Evolutionary conservation across 176 grass and related monocot species (phyloP).

Genomic region (Urochloa ruziziensis): DNA sequence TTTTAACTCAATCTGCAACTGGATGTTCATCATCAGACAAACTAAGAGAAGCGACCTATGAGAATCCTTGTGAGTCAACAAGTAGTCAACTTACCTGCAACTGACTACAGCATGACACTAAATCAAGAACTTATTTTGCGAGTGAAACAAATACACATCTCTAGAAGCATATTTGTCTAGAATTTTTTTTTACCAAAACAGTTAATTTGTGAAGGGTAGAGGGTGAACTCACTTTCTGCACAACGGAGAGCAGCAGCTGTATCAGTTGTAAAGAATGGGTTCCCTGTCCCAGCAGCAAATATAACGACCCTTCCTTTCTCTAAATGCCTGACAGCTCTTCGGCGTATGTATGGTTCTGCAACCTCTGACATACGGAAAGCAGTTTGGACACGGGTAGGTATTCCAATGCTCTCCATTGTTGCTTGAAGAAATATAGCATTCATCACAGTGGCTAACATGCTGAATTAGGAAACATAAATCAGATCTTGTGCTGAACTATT

Average conservation of each 20-base stretch:
- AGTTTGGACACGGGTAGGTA: conserved; percentile 93
- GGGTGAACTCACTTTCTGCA: conserved; percentile 89
- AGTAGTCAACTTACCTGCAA: conserved; percentile 3
- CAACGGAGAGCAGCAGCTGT: conserved; percentile 96
- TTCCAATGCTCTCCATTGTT: conserved; percentile 99
- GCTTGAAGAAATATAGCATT: conserved; percentile 99
- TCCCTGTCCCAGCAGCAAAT: conserved; percentile 97
- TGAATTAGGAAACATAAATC: conserved; percentile 31
- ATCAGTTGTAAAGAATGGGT: conserved; percentile 98
- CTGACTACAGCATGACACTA: not conserved
- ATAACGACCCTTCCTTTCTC: conserved; percentile 99
- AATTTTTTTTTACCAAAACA: not conserved
- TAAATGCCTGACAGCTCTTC: conserved; percentile 87
- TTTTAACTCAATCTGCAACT: not conserved
- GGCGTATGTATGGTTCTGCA: conserved; percentile 95
- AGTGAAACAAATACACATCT: not conserved
- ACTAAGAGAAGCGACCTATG: not conserved
- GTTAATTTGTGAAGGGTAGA: conserved; percentile 5
- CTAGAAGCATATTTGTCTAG: conserved; percentile 3
- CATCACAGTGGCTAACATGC: conserved; percentile 98
- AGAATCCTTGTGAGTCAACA: not conserved
- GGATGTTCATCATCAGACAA: conserved; percentile 15
- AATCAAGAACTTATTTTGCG: not conserved
- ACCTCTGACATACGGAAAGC: conserved; percentile 99
- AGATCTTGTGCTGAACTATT: not conserved